Base-by-base conservation (phyloP, 352 stramenopile species). In the Phytophthora citricola region DNA sequence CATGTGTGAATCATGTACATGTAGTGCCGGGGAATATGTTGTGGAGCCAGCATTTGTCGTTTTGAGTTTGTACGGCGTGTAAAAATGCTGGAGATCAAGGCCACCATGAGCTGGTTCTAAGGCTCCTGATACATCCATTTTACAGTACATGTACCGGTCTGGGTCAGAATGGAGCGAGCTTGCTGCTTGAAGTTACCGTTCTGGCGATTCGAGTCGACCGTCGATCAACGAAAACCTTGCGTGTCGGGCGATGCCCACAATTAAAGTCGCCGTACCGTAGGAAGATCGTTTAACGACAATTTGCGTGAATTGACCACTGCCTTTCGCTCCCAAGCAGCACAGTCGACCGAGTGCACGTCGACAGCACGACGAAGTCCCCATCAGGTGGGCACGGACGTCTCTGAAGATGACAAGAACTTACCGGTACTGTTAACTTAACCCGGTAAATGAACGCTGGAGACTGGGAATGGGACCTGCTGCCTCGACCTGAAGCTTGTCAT, bases 161-260 rank as follows among this genome's bases (percentile, higher is more conserved):
- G 31, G 14, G 17, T 53, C 26, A 27, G 46, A 22, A 50, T 49
- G 24, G 52, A 60, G 53, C 50, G 58, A 52, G 58, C 38, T 31
- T 61, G 48, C 59, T 54, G 27, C 45, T 65, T 64, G 53, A 69
- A 64, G 62, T 64, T 69, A 32, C 31, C 54, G 54, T 69, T 64
- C 54, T 69, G 53, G 53, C 54, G 62, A 63, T 58, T 47, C 50
- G 50, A 58, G 11, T 58, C 45, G 48, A 61, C 20, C 8, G 27
- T 56, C 56, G 32, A 60, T 40, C 15, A 44, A 50, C 17, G 40
- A 55, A 45, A 53, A 61, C 47, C 55, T 70, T 70, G 63, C 63
- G 63, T 70, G 46, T 70, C 63, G 63, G 24, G 24, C 43, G 62
- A 70, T 70, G 55, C 49, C 38, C 44, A 58, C 44, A 56, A 56